A percentile compares a stretch with the other conserved stretches of the same genome.
Evolutionary conservation across 495 filamentous ascomycete genomes (phyloP).

Genomic region (Annulohypoxylon maeteangense): DNA sequence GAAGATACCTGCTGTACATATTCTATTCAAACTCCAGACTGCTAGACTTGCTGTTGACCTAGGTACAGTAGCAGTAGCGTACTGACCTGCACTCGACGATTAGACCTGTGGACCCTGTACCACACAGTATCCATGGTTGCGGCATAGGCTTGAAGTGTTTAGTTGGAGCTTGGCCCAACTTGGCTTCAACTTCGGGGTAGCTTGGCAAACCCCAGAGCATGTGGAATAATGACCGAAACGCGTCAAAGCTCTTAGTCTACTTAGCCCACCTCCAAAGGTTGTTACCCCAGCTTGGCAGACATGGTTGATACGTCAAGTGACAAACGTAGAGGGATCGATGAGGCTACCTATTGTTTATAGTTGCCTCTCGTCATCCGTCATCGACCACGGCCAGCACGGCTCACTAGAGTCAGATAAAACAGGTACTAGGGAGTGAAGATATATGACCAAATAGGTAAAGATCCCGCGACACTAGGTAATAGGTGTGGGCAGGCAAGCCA

Average conservation of each 20-base stretch:
- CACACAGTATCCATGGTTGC: constrained; percentile 18
- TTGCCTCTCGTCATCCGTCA: constrained; percentile 2
- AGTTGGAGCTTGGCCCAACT: constrained; percentile 4
- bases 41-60: no score
- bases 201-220: constrained; percentile 19
- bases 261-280: neutral
- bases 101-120: constrained; percentile 10
- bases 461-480: neutral
- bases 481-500: neutral
- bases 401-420: constrained; percentile 3
- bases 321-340: constrained; percentile 2
- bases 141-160: neutral
- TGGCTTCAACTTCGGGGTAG: neutral
- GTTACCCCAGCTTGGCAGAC: constrained; percentile 39
- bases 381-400: neutral
- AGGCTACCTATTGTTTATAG: constrained; percentile 3
- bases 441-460: neutral
- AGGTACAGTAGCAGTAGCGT: no score
- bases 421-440: neutral
- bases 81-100: neutral
- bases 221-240: constrained; percentile 33
- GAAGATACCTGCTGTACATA: no score
- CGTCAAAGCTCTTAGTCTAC: constrained; percentile 4
- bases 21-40: neutral
- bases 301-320: constrained; percentile 23